Evolutionary conservation across 2,329 filamentous ascomycete species (phyloP), one percentile per base, ranked within the genome.

Genomic region (Alternaria incomplexa): DNA sequence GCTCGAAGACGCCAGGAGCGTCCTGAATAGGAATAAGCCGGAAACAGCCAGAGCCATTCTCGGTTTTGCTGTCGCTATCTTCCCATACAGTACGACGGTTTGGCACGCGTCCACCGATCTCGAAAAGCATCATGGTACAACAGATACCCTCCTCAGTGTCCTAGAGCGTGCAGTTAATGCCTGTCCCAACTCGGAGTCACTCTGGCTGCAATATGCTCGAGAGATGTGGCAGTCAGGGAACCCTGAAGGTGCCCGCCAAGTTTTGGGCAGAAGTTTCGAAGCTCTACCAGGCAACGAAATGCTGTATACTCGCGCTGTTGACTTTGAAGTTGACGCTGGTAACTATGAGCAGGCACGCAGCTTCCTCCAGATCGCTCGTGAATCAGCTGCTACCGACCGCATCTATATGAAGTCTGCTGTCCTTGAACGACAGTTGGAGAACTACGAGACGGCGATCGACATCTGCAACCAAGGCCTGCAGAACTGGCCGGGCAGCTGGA

Each of bases 361-460:
- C 64, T 88, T 99, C 23, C 86, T 99, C 43, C 88, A 89, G 56
- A 91, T 91, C 12, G 96, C 96, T 22, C 89, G 96, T 58, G 89
- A 92, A 61, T 91, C 97, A 79, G 94, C 96, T 1, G 93, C 94
- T 2, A 99, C 96, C 0, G 96, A 98, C 76, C 91, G 96, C 50
- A 94, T 99, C 8, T 99, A 94, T 91, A 96, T 97, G 85, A 97
- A 97, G 83, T 95, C 91, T 72, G 93, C 96, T 11, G 92, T 93
- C 0, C 97, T 97, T 74, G 96, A 99, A 80, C 88, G 96, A 13
- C 93, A 97, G 70, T 85, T 93, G 22, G 91, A 90, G 59, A 91
- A 96, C 71, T 85, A 85, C 25, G 93, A 97, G 50, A 89, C 89
- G 2, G 94, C 96, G 0, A 86, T 99, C 13, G 92, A 96, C 73